Conservation (phyloP, 352 stramenopile genomes). For the Pythium guiyangense region DNA sequence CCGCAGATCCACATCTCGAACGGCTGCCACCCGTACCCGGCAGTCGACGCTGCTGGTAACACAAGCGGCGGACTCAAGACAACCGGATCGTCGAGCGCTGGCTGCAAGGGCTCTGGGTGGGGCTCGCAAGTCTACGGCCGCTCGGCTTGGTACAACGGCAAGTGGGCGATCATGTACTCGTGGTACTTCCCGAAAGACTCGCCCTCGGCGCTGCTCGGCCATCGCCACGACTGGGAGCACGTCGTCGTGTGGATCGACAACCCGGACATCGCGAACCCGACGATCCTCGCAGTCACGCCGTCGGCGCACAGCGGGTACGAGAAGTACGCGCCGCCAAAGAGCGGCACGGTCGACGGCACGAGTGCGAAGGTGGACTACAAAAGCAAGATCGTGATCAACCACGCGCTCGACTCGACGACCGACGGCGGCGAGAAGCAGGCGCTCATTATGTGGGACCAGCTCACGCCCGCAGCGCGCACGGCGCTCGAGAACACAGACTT, state of each 20-base stretch:
- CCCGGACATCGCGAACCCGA: constrained; percentile 15
- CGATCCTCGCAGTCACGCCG: constrained; percentile 13
- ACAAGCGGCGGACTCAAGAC: constrained; percentile 25
- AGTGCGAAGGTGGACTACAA: constrained; percentile 19
- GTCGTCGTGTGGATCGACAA: constrained; percentile 39
- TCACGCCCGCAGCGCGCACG: constrained; percentile 8
- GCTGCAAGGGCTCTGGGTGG: constrained; percentile 27
- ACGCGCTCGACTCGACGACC: constrained; percentile 14
- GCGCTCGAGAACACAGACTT: constrained; percentile 19
- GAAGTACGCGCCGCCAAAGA: constrained; percentile 16
- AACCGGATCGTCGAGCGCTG: constrained; percentile 17
- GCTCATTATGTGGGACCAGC: constrained; percentile 11
- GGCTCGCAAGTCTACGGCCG: constrained; percentile 21
- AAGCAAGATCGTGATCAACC: constrained; percentile 5
- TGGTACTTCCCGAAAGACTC: constrained; percentile 44
- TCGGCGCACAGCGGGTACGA: constrained; percentile 19
- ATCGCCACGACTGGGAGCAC: constrained; percentile 33
- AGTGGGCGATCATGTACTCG: constrained; percentile 25
- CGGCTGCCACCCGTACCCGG: constrained; percentile 32
- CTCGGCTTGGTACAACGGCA: constrained; percentile 14
- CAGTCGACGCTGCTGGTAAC: constrained; percentile 23
- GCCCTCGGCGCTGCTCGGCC: constrained; percentile 20
- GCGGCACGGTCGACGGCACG: constrained; percentile 18
- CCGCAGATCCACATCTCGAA: constrained; percentile 29
- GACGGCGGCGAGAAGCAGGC: constrained; percentile 10